Base-by-base conservation (phyloP, 768 basidiomycete genomes). In the Obba rivulosa region DNA sequence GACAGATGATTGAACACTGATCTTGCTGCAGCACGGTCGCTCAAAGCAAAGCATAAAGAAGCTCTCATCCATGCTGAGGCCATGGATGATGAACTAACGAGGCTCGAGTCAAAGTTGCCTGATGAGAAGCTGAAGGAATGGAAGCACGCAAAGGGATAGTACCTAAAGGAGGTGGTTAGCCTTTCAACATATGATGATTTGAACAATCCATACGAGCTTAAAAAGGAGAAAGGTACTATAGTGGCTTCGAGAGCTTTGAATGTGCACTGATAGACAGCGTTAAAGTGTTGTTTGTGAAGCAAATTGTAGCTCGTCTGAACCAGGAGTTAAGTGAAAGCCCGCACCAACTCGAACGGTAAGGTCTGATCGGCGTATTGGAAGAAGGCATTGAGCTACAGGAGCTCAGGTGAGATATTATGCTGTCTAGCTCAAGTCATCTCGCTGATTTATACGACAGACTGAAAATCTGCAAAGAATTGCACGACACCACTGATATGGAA, bases 121-220 rank as follows among this genome's bases (percentile, higher is more conserved):
- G 37, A 5, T 5, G 5, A 14, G n/a, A 31, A 18, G 23, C n/a
- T 49, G 35, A 3, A n/a, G 3, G 23, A 34, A 16, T 43, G 48
- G 48, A 21, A 22, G 7, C 17, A 24, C 2, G 48, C 4, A 17
- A 35, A 49, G 36, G 8, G n/a, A 14, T 34, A n/a, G 16, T 49
- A 21, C 18, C 16, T 43, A 34, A 13, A 2, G 4, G 34, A 43
- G 16, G 48, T 49, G 1, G 36, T 44, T 2, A 36, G 43, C 17
- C 28, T 49, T 23, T 18, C 16, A 5, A n/a, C 36, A 3, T 42
- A 49, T 16, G 34, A 43, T 10, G n/a, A 22, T n/a, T 21, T 49
- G 17, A 14, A 17, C 14, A 49, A 49, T 34, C 48, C 48, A 13
- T 49, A 43, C 23, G 42, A 49, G 17, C 21, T 22, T 11, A 18